Base-by-base conservation (phyloP, 2,329 filamentous ascomycete genomes). In the Triangularia setosa region DNA sequence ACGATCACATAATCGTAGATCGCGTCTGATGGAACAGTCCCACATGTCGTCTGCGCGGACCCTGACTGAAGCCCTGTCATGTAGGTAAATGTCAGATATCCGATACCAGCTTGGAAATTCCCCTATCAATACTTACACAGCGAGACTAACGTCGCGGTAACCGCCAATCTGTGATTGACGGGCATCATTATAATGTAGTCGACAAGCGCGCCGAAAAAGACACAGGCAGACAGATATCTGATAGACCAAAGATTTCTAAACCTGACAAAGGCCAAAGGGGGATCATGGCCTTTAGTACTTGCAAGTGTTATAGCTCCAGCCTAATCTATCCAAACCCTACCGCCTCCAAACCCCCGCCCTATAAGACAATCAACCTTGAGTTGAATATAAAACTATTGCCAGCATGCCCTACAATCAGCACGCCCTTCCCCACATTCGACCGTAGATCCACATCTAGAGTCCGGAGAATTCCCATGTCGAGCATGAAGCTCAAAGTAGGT, bases 1-100 rank as follows among this genome's bases (percentile, higher is more conserved):
- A 88, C 80, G 35, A 89, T 79, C 60, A 90, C 85, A 75, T 89
- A 89, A 72, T 89, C 87, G 68, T 83, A 87, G 0, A 81, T 72
- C 63, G 70, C 60, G 11, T 58, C 63, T n/a, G 69, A 65, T 3
- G 60, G 63, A 28, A 69, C 58, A 5, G 62, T 61, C 58, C 64
- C 48, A 52, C 68, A 69, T 18, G 63, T 56, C 7, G 60, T 59
- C 52, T 66, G 64, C 11, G 66, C 64, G 1, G 56, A 48, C 3
- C 48, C 61, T n/a, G 54, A 18, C 40, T 63, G 67, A 2, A 65
- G 40, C 64, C 66, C 69, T 69, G 28, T 14, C 8, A 12, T 5
- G 27, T 2, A 28, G 24, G n/a, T 14, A 21, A 8, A 33, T 9
- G 9, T 44, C 16, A 25, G 6, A 18, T 35, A 23, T 56, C n/a